Evolutionary conservation across 164 flowering plant species (phyloP).

Genomic region (Stephania japonica): DNA sequence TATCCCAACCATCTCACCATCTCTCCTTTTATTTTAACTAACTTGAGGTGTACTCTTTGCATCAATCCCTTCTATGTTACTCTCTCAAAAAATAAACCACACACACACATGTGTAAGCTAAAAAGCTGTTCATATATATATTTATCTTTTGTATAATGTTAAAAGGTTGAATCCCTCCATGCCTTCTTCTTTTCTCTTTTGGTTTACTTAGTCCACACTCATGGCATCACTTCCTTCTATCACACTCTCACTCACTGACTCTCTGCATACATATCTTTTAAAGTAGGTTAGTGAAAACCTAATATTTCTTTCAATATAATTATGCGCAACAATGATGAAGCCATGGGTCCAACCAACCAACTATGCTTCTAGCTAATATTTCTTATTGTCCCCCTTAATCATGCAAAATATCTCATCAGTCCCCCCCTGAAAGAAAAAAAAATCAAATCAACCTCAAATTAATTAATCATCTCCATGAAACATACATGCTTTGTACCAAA

Average conservation of each 20-base stretch:
- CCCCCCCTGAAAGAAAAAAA: neutral
- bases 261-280: neutral
- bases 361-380: neutral
- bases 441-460: neutral
- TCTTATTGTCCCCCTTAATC: neutral
- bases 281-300: neutral
- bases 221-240: conserved; percentile 6
- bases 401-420: neutral
- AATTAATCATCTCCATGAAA: neutral
- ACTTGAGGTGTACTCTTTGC: conserved; percentile 16
- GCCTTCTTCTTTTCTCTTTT: conserved; percentile 3
- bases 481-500: neutral
- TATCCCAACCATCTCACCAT: neutral
- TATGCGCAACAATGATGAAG: neutral
- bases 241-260: conserved; percentile 2
- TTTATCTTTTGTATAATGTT: neutral
- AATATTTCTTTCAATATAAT: neutral
- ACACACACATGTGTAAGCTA: neutral
- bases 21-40: neutral
- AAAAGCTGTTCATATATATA: neutral
- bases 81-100: neutral
- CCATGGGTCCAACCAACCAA: conserved; percentile 4
- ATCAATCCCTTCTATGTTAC: conserved; percentile 10
- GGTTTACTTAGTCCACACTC: neutral
- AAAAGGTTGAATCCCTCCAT: neutral